Conservation (phyloP, 768 basidiomycete genomes). For the Leccinum incarnatum region DNA sequence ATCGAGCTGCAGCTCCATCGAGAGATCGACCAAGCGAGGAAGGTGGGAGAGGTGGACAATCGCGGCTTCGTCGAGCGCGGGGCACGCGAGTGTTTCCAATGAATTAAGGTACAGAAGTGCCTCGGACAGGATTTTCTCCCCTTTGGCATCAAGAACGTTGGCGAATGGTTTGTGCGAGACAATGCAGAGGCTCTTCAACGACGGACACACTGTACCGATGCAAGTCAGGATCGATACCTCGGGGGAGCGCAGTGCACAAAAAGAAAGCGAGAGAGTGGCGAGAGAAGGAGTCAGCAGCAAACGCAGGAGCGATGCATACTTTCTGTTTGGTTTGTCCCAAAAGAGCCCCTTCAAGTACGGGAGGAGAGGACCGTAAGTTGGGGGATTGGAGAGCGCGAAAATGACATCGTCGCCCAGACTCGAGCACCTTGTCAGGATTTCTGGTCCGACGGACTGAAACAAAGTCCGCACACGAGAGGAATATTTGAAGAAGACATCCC, state of each 20-base stretch:
- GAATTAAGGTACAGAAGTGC: constrained; percentile 17
- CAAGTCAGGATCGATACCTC: constrained; percentile 20
- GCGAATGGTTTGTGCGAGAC: neutral
- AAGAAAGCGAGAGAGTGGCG: constrained; percentile 10
- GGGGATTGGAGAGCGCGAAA: constrained; percentile 25
- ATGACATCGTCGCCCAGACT: constrained; percentile 21
- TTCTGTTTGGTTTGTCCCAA: constrained; percentile 17
- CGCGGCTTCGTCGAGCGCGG: constrained; percentile 19
- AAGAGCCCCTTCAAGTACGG: constrained; percentile 20
- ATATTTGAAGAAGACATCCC: constrained; percentile 29
- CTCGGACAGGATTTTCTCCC: constrained; percentile 21
- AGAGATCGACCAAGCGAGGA: constrained; percentile 13
- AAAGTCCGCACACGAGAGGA: constrained; percentile 21
- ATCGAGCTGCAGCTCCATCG: constrained; percentile 13
- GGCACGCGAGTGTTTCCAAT: constrained; percentile 17
- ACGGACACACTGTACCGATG: constrained; percentile 22
- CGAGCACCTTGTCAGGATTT: neutral
- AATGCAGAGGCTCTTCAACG: constrained; percentile 16
- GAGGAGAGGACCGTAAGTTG: constrained; percentile 19
- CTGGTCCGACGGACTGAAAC: neutral
- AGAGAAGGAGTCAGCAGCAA: constrained; percentile 24
- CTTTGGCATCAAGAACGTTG: constrained; percentile 9
- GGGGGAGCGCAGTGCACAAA: constrained; percentile 9
- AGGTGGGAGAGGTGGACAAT: constrained; percentile 25
- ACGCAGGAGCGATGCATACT: constrained; percentile 19